These are phyloP conservation scores for Arxiozyma bovina DNA, from an alignment of 1,139 yeast species.

Conservation along the genomic window DNA sequence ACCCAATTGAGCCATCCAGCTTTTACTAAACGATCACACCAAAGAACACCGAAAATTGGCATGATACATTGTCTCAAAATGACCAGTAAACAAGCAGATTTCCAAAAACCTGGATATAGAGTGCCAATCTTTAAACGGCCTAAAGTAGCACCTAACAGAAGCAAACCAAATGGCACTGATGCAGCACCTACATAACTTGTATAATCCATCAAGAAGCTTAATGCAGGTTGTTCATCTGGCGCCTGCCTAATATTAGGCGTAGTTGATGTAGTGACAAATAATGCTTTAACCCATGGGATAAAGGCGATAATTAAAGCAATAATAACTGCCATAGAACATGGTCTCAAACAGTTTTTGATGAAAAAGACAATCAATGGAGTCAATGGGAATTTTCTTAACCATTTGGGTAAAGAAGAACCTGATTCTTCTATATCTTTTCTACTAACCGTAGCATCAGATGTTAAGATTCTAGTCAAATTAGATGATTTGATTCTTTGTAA, in stretches of 20 bases:
- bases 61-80: slow-evolving; percentile 42
- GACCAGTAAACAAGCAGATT: slow-evolving; percentile 40
- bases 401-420: slow-evolving; percentile 23
- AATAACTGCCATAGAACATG: slow-evolving; percentile 60
- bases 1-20: slow-evolving; percentile 43
- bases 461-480: slow-evolving; percentile 26
- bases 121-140: slow-evolving; percentile 55
- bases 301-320: slow-evolving; percentile 58
- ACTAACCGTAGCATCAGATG: slow-evolving; percentile 30
- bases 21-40: slow-evolving; percentile 41
- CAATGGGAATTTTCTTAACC: slow-evolving; percentile 25
- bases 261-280: slow-evolving; percentile 45
- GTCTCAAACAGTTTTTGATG: slow-evolving; percentile 56
- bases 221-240: slow-evolving; percentile 76
- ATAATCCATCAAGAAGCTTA: slow-evolving; percentile 76
- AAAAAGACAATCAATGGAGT: slow-evolving; percentile 30
- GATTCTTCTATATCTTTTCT: slow-evolving; percentile 28
- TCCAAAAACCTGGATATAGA: slow-evolving; percentile 67
- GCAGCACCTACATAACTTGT: slow-evolving; percentile 76
- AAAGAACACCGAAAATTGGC: slow-evolving; percentile 55
- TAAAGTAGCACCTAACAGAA: slow-evolving; percentile 77
- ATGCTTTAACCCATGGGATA: slow-evolving; percentile 79
- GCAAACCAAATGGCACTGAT: slow-evolving; percentile 77
- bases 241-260: slow-evolving; percentile 48
- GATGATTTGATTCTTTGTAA: slow-evolving; percentile 14